Evolutionary conservation across 371 early-diverging fungal genomes (phyloP), one percentile per base, ranked within the genome.

Genomic region (Apophysomyces elegans): DNA sequence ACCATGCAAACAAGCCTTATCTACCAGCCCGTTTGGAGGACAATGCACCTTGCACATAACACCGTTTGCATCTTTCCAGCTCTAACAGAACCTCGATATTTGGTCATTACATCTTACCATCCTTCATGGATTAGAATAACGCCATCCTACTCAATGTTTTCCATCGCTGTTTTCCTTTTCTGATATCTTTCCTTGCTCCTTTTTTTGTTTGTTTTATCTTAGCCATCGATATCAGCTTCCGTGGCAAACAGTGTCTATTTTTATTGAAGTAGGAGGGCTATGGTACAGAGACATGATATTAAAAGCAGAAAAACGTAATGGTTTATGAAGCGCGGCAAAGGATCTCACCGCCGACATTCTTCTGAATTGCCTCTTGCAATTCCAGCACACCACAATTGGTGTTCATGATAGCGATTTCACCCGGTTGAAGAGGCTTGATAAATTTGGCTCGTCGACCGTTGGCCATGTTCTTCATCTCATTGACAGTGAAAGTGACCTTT

Each of bases 331-430:
- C 93, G 69, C 94, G 86, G 70, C 95, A 94, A 57, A 98, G 77
- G 54, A 98, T 80, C 72, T 93, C 92, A 56, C 98, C 98, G 47
- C 97, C 96, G 18, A 93, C 86, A 46, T 90, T 87, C 74, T 90
- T 84, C 72, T 88, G 78, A 63, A 96, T 77, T 4, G 98, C 98
- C 45, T 95, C 96, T 70, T 95, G 91, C 62, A 97, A 66, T 67
- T 97, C 97, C 59, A 97, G 67, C 14, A 97, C 91, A n/a, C 98
- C 98, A 68, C 88, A 84, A 37, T 85, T 86, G 46, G 98, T 96
- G 16, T 91, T 88, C 38, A 98, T 73, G 60, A 97, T 92, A 37
- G 95, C 91, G 66, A 97, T 88, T 80, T 97, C 96, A 44, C 98
- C 98, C 0, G 96, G 92, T 47, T 86, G 87, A 59, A 94, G 79